Evolutionary conservation across 75 land plant species (phyloP), one percentile per base, ranked within the genome.

Genomic region (Sequoia sempervirens): DNA sequence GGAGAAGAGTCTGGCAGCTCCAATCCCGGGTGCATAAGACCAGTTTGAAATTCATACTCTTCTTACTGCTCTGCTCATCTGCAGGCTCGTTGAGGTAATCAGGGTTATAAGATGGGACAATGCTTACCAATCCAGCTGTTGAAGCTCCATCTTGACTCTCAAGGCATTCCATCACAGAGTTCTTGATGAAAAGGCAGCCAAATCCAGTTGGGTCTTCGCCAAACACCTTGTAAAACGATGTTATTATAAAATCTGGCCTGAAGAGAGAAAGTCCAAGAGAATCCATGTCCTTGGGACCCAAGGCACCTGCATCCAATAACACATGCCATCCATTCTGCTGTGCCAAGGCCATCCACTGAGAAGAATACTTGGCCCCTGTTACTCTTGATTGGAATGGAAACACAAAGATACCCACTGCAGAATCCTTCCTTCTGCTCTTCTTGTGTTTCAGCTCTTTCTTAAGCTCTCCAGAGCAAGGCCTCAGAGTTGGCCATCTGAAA

Each of bases 41-140:
- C n/a, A n/a, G n/a, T n/a, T n/a, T n/a, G n/a, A n/a, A n/a, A n/a
- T n/a, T n/a, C n/a, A n/a, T n/a, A n/a, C n/a, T n/a, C n/a, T n/a
- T n/a, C n/a, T n/a, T n/a, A n/a, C n/a, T n/a, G n/a, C n/a, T n/a
- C n/a, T n/a, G n/a, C n/a, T 86, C 91, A 85, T 93, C 96, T 32
- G 86, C 46, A 10, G 92, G 88, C 81, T 93, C 92, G 85, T 90
- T 88, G 69, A 90, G 68, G 75, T 90, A 90, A 66, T 84, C 75
- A 32, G 94, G 93, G 11, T 9, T 9, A 52, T 86, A 43, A 43
- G 53, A 26, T 37, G 87, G 54, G 17, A 75, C 86, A 86, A 86
- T 38, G 64, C 87, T 76, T 45, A 86, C 87, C 82, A 86, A n/a
- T 41, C 87, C 87, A 46, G 72, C 81, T 11, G 79, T 80, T 40